These are phyloP conservation scores for Metschnikowia similis DNA, from an alignment of 805 yeast species.

Conservation along the genomic window DNA sequence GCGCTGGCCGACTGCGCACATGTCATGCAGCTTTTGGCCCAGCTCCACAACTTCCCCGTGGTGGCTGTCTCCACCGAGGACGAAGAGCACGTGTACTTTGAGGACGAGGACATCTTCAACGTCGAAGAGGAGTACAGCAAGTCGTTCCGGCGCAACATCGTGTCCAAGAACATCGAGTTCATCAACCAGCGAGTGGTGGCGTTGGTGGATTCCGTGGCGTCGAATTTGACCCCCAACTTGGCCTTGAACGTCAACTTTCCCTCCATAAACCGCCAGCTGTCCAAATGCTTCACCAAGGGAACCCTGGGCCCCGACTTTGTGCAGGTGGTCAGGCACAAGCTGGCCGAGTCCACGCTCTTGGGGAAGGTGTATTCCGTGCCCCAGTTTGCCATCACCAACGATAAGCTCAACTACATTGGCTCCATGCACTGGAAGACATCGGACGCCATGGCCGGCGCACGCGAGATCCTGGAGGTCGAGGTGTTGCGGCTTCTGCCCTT, in stretches of 20 bases:
- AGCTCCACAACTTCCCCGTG: constrained; percentile 17
- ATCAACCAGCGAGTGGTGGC: constrained; percentile 22
- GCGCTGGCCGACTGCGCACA: constrained; percentile 6
- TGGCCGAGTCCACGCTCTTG: background rate
- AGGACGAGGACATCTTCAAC: constrained; percentile 28
- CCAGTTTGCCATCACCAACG: background rate
- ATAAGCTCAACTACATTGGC: background rate
- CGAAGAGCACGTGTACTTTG: constrained; percentile 27
- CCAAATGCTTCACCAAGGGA: constrained; percentile 19
- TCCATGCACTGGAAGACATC: constrained; percentile 6
- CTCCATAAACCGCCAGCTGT: constrained; percentile 21
- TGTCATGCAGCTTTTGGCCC: constrained; percentile 18
- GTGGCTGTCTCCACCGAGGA: constrained; percentile 26
- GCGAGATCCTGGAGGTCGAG: constrained; percentile 5
- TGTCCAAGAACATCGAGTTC: constrained; percentile 21
- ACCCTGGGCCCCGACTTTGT: constrained; percentile 6
- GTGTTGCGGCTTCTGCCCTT: constrained; percentile 5
- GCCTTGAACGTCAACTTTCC: constrained; percentile 27
- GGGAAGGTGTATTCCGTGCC: constrained; percentile 11
- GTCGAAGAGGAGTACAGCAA: constrained; percentile 8
- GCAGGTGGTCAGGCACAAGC: constrained; percentile 3
- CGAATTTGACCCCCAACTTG: constrained; percentile 4
- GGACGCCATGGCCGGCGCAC: constrained; percentile 1
- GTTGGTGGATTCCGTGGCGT: constrained; percentile 17
- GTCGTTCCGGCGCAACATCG: constrained; percentile 18